Percentiles rank a stretch among this genome's conserved stretches.
Evolutionary conservation across 2,329 filamentous ascomycete species (phyloP).

Genomic region (Chaetomium sp.): DNA sequence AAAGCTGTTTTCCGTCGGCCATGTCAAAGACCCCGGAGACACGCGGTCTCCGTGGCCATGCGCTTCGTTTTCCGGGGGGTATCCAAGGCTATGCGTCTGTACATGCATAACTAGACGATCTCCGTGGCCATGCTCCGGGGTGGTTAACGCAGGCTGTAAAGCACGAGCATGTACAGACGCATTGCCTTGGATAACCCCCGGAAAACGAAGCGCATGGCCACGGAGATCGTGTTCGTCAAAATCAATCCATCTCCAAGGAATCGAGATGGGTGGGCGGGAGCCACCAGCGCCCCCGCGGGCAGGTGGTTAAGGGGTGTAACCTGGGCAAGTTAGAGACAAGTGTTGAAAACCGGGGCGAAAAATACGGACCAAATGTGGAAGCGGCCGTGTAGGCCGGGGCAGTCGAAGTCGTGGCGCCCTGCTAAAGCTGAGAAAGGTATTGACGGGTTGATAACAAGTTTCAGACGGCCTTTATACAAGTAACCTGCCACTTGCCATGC

Average conservation of each 20-base stretch:
- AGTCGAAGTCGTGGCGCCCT: no score
- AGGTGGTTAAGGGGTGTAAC: neutral
- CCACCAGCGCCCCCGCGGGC: conserved; percentile 1
- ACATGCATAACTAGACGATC: neutral
- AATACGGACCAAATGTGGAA: neutral
- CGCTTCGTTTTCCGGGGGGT: no score
- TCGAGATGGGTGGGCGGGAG: neutral
- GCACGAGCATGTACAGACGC: neutral
- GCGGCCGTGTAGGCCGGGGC: no score
- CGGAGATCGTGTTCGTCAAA: neutral
- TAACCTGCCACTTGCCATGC: no score
- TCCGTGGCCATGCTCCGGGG: neutral
- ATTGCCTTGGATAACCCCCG: neutral
- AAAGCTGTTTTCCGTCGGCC: no score
- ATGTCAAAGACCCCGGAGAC: no score
- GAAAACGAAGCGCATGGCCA: neutral
- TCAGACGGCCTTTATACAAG: no score
- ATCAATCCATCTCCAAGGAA: conserved; percentile 1
- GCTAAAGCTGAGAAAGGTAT: no score
- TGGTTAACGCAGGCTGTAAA: neutral
- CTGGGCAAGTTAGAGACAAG: neutral
- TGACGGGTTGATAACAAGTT: no score
- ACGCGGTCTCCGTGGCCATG: no score
- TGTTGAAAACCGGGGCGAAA: neutral
- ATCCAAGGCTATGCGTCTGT: no score